Evolutionary conservation across 495 filamentous ascomycete species (phyloP).

Genomic region (Xylona heveae): DNA sequence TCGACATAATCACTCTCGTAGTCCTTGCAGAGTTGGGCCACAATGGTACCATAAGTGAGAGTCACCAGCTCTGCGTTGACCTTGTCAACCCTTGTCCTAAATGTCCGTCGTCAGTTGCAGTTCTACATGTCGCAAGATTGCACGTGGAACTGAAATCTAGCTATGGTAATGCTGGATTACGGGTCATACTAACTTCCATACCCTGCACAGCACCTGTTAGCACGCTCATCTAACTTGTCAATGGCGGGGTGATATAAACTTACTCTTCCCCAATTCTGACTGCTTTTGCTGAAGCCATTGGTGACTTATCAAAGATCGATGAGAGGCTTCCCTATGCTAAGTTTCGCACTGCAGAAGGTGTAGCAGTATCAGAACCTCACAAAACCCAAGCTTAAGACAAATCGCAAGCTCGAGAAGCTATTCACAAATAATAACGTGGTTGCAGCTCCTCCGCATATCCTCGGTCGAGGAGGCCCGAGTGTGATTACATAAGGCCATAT

Average conservation of each 20-base stretch:
- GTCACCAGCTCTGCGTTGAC: slow-evolving; percentile 88
- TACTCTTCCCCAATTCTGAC: slow-evolving; percentile 95
- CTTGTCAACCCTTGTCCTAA: slow-evolving; percentile 29
- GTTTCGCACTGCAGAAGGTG: no score
- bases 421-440: no score
- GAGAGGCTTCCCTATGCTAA: no score
- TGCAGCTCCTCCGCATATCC: no score
- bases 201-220: slow-evolving; percentile 27
- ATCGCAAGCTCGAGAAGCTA: no score
- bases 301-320: no score
- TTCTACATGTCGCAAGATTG: not conserved
- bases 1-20: slow-evolving; percentile 81
- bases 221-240: slow-evolving; percentile 1
- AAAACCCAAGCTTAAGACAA: not conserved
- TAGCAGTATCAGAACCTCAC: no score
- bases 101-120: not conserved
- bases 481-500: no score
- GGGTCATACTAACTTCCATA: slow-evolving; percentile 83
- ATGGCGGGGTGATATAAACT: slow-evolving; percentile 16
- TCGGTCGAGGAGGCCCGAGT: no score
- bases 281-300: slow-evolving; percentile 72
- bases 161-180: not conserved
- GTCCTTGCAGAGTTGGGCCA: slow-evolving; percentile 89
- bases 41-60: slow-evolving; percentile 93
- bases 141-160: not conserved